Conservation (phyloP, 2,329 filamentous ascomycete genomes). For the Bipolaris victoriae region DNA sequence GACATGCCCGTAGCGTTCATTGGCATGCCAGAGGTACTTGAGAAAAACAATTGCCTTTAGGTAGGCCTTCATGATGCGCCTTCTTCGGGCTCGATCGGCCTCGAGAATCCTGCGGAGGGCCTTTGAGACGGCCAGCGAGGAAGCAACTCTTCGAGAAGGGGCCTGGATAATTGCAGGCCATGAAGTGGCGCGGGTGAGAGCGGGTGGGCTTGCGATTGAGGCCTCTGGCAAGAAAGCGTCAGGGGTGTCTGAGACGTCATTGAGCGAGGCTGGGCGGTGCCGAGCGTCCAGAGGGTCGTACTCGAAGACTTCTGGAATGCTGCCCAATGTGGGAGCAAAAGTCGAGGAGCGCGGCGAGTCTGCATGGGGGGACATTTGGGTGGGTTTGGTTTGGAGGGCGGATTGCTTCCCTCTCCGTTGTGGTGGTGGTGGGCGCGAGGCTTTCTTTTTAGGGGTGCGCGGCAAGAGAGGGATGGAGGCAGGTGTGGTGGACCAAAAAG, state of each 20-base stretch:
- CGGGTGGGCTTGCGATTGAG: slow-evolving; percentile 23
- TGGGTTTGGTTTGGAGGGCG: slow-evolving; percentile 8
- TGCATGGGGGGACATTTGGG: slow-evolving; percentile 23
- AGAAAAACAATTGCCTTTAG: slow-evolving; percentile 35
- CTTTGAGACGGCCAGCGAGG: slow-evolving; percentile 25
- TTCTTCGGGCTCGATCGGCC: slow-evolving; percentile 29
- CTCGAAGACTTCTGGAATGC: slow-evolving; percentile 35
- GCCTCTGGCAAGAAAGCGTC: slow-evolving; percentile 32
- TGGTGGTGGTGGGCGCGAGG: slow-evolving; percentile 12
- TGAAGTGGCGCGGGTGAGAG: slow-evolving; percentile 25
- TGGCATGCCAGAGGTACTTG: slow-evolving; percentile 30
- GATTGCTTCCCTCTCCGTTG: slow-evolving; percentile 11
- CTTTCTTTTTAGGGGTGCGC: slow-evolving; percentile 15
- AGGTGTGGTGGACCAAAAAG: slow-evolving; percentile 25
- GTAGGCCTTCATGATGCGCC: slow-evolving; percentile 29
- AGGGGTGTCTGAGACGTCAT: slow-evolving; percentile 22
- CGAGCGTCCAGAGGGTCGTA: slow-evolving; percentile 25
- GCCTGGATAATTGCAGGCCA: slow-evolving; percentile 32
- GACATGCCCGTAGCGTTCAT: slow-evolving; percentile 34
- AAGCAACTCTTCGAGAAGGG: slow-evolving; percentile 25
- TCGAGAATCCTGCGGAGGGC: slow-evolving; percentile 32
- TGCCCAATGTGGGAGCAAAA: slow-evolving; percentile 34
- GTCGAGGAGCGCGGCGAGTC: slow-evolving; percentile 26
- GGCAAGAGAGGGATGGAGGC: slow-evolving; percentile 26
- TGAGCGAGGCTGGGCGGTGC: slow-evolving; percentile 20